Evolutionary conservation across 305 asterid species (phyloP).

Genomic region (Solanum hybrid): DNA sequence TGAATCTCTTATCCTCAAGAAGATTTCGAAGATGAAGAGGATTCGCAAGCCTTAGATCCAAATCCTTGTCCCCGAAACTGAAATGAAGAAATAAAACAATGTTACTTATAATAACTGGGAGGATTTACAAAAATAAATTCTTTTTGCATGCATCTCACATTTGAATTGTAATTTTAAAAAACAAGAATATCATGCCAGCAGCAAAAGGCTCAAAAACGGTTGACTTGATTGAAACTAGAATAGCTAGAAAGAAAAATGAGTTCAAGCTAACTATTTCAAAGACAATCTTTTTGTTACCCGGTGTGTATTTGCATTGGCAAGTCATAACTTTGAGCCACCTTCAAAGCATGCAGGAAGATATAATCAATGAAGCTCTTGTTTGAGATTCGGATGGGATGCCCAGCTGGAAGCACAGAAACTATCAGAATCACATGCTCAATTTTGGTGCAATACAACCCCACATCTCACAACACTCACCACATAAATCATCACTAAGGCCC

Average conservation of each 20-base stretch:
- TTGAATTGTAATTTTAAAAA: neutral
- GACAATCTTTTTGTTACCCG: constrained; percentile 42
- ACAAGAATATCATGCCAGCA: neutral
- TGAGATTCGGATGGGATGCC: constrained; percentile 59
- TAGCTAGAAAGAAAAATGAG: neutral
- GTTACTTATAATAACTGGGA: neutral
- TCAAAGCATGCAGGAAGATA: constrained; percentile 64
- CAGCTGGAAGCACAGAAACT: constrained; percentile 39
- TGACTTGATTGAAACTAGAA: neutral
- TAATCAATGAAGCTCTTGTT: constrained; percentile 71
- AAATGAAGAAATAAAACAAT: constrained; percentile 12
- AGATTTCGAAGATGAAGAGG: constrained; percentile 88
- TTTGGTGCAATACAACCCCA: neutral
- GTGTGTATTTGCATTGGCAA: constrained; percentile 95
- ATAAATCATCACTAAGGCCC: constrained; percentile 53
- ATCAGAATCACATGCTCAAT: constrained; percentile 17
- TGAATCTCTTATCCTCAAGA: constrained; percentile 82
- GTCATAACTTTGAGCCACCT: constrained; percentile 64
- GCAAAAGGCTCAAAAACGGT: neutral
- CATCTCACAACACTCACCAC: constrained; percentile 32
- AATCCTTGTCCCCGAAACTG: constrained; percentile 90
- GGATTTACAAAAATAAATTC: neutral
- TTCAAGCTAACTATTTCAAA: neutral
- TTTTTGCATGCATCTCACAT: neutral
- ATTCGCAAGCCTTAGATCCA: constrained; percentile 79